Conservation (phyloP, 257 asterid species). For the Scutellaria barbata region DNA sequence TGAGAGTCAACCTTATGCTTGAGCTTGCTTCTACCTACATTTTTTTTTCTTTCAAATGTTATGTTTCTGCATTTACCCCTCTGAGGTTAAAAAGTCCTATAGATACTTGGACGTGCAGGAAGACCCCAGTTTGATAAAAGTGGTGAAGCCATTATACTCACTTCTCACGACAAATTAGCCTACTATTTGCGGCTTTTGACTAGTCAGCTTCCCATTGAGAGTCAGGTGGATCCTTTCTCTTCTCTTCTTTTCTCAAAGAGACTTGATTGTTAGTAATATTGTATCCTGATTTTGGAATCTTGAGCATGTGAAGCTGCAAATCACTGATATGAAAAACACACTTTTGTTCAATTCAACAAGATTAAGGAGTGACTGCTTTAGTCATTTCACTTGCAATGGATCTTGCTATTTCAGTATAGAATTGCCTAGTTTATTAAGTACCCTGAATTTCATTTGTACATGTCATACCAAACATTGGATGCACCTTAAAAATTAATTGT, state of each 20-base stretch:
- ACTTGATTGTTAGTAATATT: conserved; percentile 12
- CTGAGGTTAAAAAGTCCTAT: conserved; percentile 39
- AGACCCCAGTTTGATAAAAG: conserved; percentile 99
- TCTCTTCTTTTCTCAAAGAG: conserved; percentile 20
- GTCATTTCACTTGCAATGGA: too few species aligned
- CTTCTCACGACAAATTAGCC: conserved; percentile 84
- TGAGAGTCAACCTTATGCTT: conserved; percentile 38
- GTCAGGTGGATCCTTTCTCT: conserved; percentile 66
- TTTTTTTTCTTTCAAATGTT: conserved; percentile 22
- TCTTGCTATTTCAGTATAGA: too few species aligned
- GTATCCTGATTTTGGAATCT: background rate
- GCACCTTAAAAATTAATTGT: too few species aligned
- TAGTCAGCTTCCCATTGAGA: conserved; percentile 97
- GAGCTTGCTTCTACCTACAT: conserved; percentile 27
- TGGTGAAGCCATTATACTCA: conserved; percentile 98
- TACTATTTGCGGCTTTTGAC: conserved; percentile 91
- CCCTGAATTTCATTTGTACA: too few species aligned
- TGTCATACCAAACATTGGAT: too few species aligned
- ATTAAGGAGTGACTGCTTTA: background rate
- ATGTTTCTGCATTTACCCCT: conserved; percentile 24
- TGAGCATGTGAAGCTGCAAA: conserved; percentile 19
- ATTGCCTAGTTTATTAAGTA: too few species aligned
- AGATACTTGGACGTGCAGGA: conserved; percentile 99
- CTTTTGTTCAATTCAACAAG: conserved; percentile 12
- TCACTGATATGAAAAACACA: background rate